Evolutionary conservation across 257 asterid genomes (phyloP), one percentile per base, ranked within the genome.

Genomic region (Penstemon barbatus): DNA sequence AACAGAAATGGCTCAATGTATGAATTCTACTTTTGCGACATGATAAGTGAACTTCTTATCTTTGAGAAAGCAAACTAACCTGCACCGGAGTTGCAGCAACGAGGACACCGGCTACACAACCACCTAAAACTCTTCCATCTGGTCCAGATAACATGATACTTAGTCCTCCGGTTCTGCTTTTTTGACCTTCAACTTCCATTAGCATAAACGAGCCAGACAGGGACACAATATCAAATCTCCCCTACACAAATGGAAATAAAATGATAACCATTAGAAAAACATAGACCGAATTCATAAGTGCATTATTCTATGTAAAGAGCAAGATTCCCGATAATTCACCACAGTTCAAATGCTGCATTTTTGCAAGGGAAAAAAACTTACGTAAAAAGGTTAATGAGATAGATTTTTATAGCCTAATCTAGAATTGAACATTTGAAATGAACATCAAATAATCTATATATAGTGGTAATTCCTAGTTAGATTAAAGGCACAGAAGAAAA

Each of bases 101-200:
- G n/a, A 86, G 76, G 58, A 78, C 69, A 38, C 93, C 90, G 8
- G 88, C 88, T 61, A 86, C 93, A 55, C 90, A 71, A n/a, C 90
- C 93, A 59, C 93, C 90, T 4, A 86, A 75, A 62, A 86, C 83
- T 71, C 90, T 75, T 71, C 93, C 93, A 73, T 84, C 90, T 3
- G 93, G 73, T 40, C 90, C 90, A 53, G 88, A 80, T 74, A 86
- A 77, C 2, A 80, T 78, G 46, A 78, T 72, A 80, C 90, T 84
- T 66, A 86, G 65, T 53, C 88, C 90, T 51, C 90, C 93, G 0
- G 79, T 80, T 73, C 87, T 69, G 72, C 82, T 80, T 58, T 68
- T 83, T 65, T 84, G 90, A 41, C 86, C 93, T 0, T 71, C 86
- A 41, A 63, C 69, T 61, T 86, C 93, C 12, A 86, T 72, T 53